Evolutionary conservation across 2,329 filamentous ascomycete genomes (phyloP).

Genomic region (Arthrobotrys megalospora): DNA sequence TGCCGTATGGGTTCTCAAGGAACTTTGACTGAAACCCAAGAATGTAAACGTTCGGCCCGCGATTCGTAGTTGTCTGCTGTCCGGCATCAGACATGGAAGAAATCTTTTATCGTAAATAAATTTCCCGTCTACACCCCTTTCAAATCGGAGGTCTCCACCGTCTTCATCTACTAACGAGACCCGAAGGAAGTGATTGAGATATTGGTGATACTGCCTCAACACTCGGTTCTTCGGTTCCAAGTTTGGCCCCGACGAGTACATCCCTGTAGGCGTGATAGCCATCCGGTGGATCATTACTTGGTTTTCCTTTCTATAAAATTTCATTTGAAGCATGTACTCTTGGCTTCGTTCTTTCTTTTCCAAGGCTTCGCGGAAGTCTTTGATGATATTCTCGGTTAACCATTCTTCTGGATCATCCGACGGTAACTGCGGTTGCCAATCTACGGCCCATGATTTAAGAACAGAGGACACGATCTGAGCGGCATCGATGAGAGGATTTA

Average conservation of each 20-base stretch:
- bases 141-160: conserved; percentile 75
- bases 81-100: conserved; percentile 72
- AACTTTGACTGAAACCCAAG: conserved; percentile 85
- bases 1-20: conserved; percentile 78
- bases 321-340: conserved; percentile 58
- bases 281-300: conserved; percentile 73
- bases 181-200: conserved; percentile 77
- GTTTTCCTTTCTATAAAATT: conserved; percentile 65
- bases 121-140: conserved; percentile 68
- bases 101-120: conserved; percentile 70
- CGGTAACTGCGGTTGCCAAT: conserved; percentile 71
- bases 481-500: conserved; percentile 42
- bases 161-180: conserved; percentile 83
- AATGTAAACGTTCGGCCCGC: conserved; percentile 77
- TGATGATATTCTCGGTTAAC: conserved; percentile 68
- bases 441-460: conserved; percentile 72
- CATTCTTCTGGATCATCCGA: conserved; percentile 72
- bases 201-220: conserved; percentile 75
- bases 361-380: conserved; percentile 66
- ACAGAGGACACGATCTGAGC: conserved; percentile 66
- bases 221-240: conserved; percentile 79
- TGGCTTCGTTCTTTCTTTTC: conserved; percentile 63
- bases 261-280: conserved; percentile 74
- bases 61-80: conserved; percentile 73
- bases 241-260: conserved; percentile 75